Evolutionary conservation across 2,329 filamentous ascomycete species (phyloP).

Genomic region (Gnomoniopsis sp.): DNA sequence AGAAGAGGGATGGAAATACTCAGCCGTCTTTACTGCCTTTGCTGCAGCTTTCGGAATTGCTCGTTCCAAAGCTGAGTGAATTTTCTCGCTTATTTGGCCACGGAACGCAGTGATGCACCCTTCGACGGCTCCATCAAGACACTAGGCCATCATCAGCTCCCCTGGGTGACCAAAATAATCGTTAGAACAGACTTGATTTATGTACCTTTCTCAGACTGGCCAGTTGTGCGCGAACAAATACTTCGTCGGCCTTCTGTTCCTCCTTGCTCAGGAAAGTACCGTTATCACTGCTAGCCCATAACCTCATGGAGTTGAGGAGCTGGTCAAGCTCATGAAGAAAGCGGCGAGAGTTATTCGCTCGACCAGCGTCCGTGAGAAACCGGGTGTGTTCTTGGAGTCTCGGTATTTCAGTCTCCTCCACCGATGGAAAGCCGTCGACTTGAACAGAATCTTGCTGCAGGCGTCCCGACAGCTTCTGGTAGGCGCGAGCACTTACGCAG

Average conservation of each 20-base stretch:
- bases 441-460: slow-evolving; percentile 49
- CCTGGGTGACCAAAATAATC: not conserved
- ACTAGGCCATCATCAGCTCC: not conserved
- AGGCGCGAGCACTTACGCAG: slow-evolving; percentile 60
- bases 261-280: not conserved
- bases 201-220: not conserved
- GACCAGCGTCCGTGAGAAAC: slow-evolving; percentile 41
- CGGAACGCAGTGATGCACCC: not conserved
- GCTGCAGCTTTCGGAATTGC: not conserved
- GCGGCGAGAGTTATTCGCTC: slow-evolving; percentile 36
- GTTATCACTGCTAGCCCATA: slow-evolving; percentile 30
- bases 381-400: slow-evolving; percentile 56
- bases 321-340: slow-evolving; percentile 51
- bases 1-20: not conserved
- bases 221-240: not conserved
- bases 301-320: slow-evolving; percentile 48
- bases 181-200: not conserved
- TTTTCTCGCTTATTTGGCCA: not conserved
- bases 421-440: slow-evolving; percentile 44
- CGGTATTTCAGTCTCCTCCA: slow-evolving; percentile 57
- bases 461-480: slow-evolving; percentile 58
- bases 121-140: not conserved
- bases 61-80: not conserved
- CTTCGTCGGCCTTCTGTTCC: not conserved
- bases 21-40: not conserved